Base-by-base conservation (phyloP, 2,329 filamentous ascomycete species). In the Verticillium tricorpus region DNA sequence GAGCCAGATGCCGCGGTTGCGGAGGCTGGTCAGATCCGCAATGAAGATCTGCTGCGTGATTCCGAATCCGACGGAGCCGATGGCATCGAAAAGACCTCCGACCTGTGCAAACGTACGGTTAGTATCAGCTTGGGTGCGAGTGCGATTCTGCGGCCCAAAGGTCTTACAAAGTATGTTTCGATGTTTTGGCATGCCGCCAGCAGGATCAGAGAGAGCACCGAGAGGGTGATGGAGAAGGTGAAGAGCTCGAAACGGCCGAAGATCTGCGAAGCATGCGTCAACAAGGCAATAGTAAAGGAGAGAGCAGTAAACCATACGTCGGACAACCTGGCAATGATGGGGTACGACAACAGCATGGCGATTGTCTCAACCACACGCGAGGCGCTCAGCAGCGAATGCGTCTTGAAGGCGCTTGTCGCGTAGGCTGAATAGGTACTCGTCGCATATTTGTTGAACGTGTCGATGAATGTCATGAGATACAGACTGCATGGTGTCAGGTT, bases 151-250 rank as follows among this genome's bases (percentile, higher is more conserved):
- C 14, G 6, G 19, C 6, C 15, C 2, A 40, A 40, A 90, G 84
- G 11, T 88, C 81, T 86, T 5, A 84, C 85, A 56, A 82, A 81
- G 69, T 86, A 89, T 2, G 82, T 83, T 63, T 82, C 76, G 54
- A 88, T 78, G 63, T 82, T 82, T 39, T 81, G 75, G 69, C 80
- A 88, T 1, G 79, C 77, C 12, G 88, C 88, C 76, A 88, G 89
- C 72, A 90, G 81, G 65, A 88, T 80, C 69, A 88, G 83, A 9
- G 82, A 79, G 60, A 86, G 71, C 62, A 83, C 74, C 62, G 76
- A 77, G 40, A 81, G 71, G 28, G 78, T 52, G 17, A 82, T 67
- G 64, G 76, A 76, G 59, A 77, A 67, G n/a, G 72, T 66, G 65
- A 81, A 81, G 0, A 77, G 78, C 63, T 82, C 76, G 28, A 75